Base-by-base conservation (phyloP, 148 eudicot species). In the Diospyros lotus region DNA sequence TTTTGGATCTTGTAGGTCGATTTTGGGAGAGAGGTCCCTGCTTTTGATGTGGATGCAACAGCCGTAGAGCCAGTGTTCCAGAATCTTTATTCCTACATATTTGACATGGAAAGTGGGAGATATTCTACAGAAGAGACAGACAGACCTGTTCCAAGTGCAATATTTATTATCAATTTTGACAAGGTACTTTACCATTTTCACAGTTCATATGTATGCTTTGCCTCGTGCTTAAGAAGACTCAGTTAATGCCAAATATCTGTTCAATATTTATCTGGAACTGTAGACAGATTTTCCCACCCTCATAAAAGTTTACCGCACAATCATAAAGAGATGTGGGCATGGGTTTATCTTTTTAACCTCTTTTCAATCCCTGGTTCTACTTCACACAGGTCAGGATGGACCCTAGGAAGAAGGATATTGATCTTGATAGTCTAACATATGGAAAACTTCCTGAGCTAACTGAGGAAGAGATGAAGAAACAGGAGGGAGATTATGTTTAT, bases 31-130 rank as follows among this genome's bases (percentile, higher is more conserved):
- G 97, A 93, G 84, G 93, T 95, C 58, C 93, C 99, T 67, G 85
- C 93, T 70, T 95, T 89, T 88, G 99, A 95, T 72, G 94, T 95
- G 52, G 94, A 95, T 69, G 98, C 99, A 84, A 88, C 91, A 72
- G 79, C 76, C 48, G 94, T 95, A 71, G 98, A 95, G 87, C 90
- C 94, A 63, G 86, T 93, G 54, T 95, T 95, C 64, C 85, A 88
- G 82, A 89, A 83, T 84, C 87, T 95, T 43, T 95, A 92, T 76
- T 86, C 93, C 68, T 95, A 83, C 72, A 82, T 93, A 75, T 95
- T 93, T 84, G 97, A 91, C 80, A 66, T 86, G 58, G 97, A 90
- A 68, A 80, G 81, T 73, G 82, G 77, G 69, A 85, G 88, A 68
- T 40, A 80, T 76, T 74, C 83, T 65, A 84, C 82, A 13, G 84